Evolutionary conservation across 176 grass and related monocot species (phyloP).

Genomic region (Oryza rufipogon): DNA sequence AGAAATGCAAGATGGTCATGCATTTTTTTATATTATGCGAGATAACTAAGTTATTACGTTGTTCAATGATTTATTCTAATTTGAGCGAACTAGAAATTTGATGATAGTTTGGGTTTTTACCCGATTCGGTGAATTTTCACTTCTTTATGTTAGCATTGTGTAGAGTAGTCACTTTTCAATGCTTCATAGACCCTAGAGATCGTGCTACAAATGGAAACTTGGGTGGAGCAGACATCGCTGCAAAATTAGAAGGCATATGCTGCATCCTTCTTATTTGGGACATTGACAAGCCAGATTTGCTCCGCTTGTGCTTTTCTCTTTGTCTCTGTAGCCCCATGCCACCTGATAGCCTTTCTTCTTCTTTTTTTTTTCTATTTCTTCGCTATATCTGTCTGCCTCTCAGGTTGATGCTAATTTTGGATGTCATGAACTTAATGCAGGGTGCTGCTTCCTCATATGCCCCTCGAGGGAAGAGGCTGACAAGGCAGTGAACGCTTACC

Average conservation of each 20-base stretch:
- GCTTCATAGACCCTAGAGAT: not conserved
- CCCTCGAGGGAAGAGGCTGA: conserved; percentile 87
- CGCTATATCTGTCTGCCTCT: not conserved
- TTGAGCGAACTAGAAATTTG: not conserved
- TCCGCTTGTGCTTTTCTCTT: not conserved
- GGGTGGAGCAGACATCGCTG: not conserved
- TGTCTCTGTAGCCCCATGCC: not conserved
- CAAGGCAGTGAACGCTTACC: conserved; percentile 80
- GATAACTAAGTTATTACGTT: not conserved
- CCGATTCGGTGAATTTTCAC: not conserved
- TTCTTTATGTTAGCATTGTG: not conserved
- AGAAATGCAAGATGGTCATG: not conserved
- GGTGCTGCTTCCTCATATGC: conserved; percentile 92
- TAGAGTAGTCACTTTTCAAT: not conserved
- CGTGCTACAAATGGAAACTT: not conserved
- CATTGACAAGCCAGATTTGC: not conserved
- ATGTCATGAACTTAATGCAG: conserved; percentile 47
- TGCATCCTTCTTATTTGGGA: not conserved
- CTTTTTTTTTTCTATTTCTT: not conserved
- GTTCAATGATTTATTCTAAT: not conserved
- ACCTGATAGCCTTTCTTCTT: not conserved
- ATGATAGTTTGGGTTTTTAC: too few species aligned
- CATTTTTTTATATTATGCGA: not conserved
- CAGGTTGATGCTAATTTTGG: conserved; percentile 21
- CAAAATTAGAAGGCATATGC: conserved; percentile 16